Percentiles rank a stretch among this genome's conserved stretches.
Conservation (phyloP, 768 basidiomycete species). For the Favolaschia claudopus region DNA sequence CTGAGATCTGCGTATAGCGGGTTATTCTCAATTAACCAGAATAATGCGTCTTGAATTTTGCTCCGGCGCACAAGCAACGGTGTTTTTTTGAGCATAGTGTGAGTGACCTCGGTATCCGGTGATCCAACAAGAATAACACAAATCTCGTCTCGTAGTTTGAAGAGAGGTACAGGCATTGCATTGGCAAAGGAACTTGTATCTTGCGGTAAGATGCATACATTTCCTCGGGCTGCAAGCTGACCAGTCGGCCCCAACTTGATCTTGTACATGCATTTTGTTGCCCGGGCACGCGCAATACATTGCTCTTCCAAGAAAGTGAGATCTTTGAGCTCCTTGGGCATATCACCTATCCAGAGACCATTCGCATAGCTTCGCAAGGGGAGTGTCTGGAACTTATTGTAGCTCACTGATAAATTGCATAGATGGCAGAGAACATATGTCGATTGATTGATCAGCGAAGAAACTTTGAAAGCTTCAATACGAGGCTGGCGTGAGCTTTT, state of each 20-base stretch:
- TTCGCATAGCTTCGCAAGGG: conserved; percentile 27
- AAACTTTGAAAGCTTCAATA: not conserved
- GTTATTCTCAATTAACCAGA: conserved; percentile 20
- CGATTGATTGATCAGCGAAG: not conserved
- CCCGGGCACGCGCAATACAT: conserved; percentile 19
- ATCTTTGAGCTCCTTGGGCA: conserved; percentile 15
- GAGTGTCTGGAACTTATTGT: not conserved
- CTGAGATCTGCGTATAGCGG: conserved; percentile 19
- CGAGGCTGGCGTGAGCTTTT: not conserved
- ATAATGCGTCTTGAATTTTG: not conserved
- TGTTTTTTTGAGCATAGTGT: not conserved
- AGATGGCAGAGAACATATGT: not conserved
- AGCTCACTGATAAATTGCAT: not conserved
- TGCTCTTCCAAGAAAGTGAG: conserved; percentile 27
- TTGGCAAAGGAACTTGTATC: conserved; percentile 1
- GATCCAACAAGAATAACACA: conserved; percentile 28
- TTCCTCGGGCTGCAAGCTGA: conserved; percentile 25
- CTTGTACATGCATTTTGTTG: conserved; percentile 23
- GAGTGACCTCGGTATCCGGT: conserved; percentile 8
- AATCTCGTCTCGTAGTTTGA: conserved; percentile 14
- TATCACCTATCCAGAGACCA: conserved; percentile 21
- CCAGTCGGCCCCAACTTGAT: conserved; percentile 13
- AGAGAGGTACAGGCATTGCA: conserved; percentile 21
- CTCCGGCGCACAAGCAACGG: conserved; percentile 12
- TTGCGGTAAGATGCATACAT: conserved; percentile 25